Evolutionary conservation across 805 yeast species (phyloP).

Genomic region (Zygosaccharomyces gambellarensis): DNA sequence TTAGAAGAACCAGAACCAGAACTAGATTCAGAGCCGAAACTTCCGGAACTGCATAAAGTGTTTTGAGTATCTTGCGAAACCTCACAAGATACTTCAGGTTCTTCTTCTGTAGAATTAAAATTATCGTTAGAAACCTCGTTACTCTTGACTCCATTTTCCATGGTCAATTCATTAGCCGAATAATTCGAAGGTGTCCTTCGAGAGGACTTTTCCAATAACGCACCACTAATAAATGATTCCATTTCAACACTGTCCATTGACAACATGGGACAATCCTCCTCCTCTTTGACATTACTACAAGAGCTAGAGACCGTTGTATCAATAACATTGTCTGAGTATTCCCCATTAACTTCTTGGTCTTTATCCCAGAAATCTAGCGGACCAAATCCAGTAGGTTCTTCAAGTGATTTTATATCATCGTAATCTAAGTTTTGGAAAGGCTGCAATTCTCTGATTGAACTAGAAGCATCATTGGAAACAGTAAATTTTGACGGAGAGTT

Average conservation of each 20-base stretch:
- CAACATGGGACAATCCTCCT: constrained; percentile 2
- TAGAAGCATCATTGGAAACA: background rate
- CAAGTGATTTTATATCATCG: constrained; percentile 2
- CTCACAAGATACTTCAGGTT: background rate
- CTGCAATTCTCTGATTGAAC: constrained; percentile 1
- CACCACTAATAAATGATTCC: background rate
- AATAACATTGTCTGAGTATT: background rate
- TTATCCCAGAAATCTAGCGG: background rate
- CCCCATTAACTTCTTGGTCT: background rate
- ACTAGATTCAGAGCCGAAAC: background rate
- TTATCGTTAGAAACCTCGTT: background rate
- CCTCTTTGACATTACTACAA: background rate
- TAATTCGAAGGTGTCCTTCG: constrained; percentile 17
- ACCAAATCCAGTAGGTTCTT: background rate
- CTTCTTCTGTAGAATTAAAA: background rate
- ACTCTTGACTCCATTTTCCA: background rate
- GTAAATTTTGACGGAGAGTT: background rate
- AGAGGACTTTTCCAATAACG: constrained; percentile 5
- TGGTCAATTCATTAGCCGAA: constrained; percentile 6
- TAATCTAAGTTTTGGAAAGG: constrained; percentile 11
- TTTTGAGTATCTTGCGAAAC: background rate
- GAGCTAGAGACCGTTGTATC: background rate
- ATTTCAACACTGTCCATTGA: constrained; percentile 7
- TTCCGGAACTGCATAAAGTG: background rate
- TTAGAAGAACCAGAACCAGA: constrained; percentile 3